phyloP scores from a whole-genome alignment of 2,329 filamentous ascomycete genomes.

The Elsinoe ampelina region DNA sequence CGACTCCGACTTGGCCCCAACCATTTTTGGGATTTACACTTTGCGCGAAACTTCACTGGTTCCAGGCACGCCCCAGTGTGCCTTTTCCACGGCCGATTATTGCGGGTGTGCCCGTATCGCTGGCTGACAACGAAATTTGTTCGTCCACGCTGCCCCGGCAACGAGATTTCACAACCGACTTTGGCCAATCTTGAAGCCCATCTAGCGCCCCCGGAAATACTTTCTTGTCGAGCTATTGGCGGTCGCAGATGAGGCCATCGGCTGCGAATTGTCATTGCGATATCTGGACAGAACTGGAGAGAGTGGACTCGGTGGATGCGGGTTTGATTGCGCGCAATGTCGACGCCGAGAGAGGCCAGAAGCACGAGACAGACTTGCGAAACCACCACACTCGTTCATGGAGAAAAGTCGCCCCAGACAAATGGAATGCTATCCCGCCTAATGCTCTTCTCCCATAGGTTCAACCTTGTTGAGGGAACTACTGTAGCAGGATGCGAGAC shows the following conservation, averaged over 20 bases:
- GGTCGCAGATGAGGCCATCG: slow-evolving; percentile 7
- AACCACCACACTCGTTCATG: neutral
- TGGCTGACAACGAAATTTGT: slow-evolving; percentile 13
- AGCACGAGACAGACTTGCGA: neutral
- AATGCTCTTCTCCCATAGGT: neutral
- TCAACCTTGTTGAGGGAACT: slow-evolving; percentile 1
- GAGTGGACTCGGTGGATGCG: neutral
- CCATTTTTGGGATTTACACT: neutral
- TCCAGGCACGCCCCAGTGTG: slow-evolving; percentile 5
- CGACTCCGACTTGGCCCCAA: slow-evolving; percentile 5
- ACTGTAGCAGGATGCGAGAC: neutral
- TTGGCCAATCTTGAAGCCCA: neutral
- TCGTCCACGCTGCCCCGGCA: slow-evolving; percentile 11
- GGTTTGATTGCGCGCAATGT: neutral
- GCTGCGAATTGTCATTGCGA: slow-evolving; percentile 4
- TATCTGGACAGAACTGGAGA: neutral
- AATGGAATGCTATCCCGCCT: neutral
- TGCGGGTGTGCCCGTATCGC: slow-evolving; percentile 12
- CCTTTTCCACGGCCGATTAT: neutral
- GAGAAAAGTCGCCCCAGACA: neutral
- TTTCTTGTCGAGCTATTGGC: neutral
- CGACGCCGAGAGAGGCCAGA: neutral
- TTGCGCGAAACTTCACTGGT: slow-evolving; percentile 6
- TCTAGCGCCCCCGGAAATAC: slow-evolving; percentile 10
- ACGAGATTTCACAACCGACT: slow-evolving; percentile 10